These are phyloP conservation scores for Skeletonema costatum DNA, from an alignment of 108 stramenopile species.

Conservation along the genomic window DNA sequence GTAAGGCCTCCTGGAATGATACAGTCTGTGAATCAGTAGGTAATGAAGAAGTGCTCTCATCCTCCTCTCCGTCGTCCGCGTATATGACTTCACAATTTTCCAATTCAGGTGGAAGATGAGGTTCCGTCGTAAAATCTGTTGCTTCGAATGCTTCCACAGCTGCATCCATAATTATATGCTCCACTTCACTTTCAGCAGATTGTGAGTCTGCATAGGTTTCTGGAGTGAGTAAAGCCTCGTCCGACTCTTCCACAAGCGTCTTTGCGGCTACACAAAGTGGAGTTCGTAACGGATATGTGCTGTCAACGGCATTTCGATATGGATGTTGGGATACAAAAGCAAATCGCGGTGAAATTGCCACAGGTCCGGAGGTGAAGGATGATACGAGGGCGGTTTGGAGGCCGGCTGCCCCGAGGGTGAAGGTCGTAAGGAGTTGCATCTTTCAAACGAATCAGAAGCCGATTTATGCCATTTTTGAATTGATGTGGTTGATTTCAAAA, in stretches of 20 bases:
- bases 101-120: conserved; percentile 31
- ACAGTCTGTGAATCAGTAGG: not conserved
- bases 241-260: not conserved
- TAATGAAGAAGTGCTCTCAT: not conserved
- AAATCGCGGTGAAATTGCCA: not conserved
- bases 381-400: not conserved
- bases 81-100: conserved; percentile 15
- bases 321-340: not conserved
- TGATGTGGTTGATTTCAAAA: not conserved
- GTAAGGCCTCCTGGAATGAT: not conserved
- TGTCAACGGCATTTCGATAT: not conserved
- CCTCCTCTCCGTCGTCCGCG: conserved; percentile 4
- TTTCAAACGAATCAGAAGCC: not conserved
- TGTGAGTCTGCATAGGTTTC: conserved; percentile 23
- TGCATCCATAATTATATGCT: conserved; percentile 7
- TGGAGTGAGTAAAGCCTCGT: conserved; percentile 23
- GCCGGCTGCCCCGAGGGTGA: not conserved
- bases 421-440: not conserved
- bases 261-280: not conserved
- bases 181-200: conserved; percentile 23
- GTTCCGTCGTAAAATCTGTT: conserved; percentile 28
- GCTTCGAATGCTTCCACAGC: conserved; percentile 15
- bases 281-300: not conserved
- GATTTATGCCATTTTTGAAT: not conserved
- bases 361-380: not conserved